These are phyloP conservation scores for Grifola frondosa DNA, from an alignment of 1,284 basidiomycete genomes.

Conservation along the genomic window DNA sequence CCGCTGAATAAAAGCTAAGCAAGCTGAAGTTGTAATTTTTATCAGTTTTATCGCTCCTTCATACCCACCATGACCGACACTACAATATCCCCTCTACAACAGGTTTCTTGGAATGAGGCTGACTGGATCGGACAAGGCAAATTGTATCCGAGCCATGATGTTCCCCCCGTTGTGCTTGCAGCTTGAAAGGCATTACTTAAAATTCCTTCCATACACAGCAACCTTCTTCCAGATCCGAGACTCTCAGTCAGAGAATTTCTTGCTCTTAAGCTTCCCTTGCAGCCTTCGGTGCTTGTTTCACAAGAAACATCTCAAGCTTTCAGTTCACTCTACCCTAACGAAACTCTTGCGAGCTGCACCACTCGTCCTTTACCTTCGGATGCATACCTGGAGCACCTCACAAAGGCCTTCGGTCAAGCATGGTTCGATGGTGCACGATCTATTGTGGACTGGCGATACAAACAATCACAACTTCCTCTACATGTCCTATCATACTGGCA, in stretches of 20 bases:
- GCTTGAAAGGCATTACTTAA: background rate
- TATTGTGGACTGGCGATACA: background rate
- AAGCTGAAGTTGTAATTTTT: constrained; percentile 1
- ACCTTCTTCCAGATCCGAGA: background rate
- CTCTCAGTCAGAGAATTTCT: background rate
- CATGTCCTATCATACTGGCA: constrained; percentile 3
- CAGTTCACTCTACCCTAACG: background rate
- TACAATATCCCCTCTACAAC: background rate
- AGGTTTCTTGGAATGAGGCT: background rate
- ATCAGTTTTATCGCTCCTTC: background rate
- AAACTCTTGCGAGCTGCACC: background rate
- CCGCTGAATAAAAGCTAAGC: background rate
- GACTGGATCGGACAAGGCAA: constrained; percentile 1
- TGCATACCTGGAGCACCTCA: background rate
- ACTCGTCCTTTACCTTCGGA: background rate
- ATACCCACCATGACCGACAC: background rate
- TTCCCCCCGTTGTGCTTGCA: constrained; percentile 1
- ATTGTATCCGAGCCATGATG: too few species aligned
- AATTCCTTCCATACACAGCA: background rate
- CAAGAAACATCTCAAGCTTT: background rate
- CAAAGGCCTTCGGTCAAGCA: constrained; percentile 5
- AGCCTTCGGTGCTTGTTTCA: background rate
- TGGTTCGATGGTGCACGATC: constrained; percentile 10
- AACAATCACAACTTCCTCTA: constrained; percentile 1
- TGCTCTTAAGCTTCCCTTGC: background rate